Evolutionary conservation across 2,329 filamentous ascomycete species (phyloP).

Genomic region (Epichloe elymi): DNA sequence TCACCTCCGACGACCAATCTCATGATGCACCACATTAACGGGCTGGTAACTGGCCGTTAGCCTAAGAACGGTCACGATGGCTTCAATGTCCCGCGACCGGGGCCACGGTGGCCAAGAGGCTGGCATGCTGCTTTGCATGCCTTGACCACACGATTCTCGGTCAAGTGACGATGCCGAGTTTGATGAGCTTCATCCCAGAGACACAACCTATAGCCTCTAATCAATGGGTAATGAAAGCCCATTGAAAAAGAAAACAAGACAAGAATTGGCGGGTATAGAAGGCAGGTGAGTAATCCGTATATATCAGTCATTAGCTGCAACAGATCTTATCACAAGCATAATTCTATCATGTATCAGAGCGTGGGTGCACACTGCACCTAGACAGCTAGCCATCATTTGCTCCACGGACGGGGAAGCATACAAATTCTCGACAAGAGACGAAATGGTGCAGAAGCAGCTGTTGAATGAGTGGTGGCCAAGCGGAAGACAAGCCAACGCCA

Average conservation of each 20-base stretch:
- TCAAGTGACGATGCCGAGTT: slow-evolving; percentile 6
- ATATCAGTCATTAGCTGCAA: not conserved
- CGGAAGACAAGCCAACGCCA: not conserved
- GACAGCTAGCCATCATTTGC: not conserved
- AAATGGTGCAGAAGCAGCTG: not conserved
- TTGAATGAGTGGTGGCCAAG: not conserved
- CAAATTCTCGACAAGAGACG: not conserved
- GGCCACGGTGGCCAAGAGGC: not conserved
- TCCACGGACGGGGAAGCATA: not conserved
- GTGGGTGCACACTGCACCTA: not conserved
- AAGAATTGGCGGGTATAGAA: too few relatives aligned
- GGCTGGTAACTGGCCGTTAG: slow-evolving; percentile 4
- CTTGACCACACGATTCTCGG: slow-evolving; percentile 2
- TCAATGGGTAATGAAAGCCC: not conserved
- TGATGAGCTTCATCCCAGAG: slow-evolving; percentile 3
- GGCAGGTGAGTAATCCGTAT: too few relatives aligned
- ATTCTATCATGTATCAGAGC: not conserved
- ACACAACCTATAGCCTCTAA: not conserved
- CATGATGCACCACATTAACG: slow-evolving; percentile 1
- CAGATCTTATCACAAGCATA: not conserved
- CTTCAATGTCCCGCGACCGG: slow-evolving; percentile 7
- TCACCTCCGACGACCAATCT: slow-evolving; percentile 1
- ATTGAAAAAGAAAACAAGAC: too few relatives aligned
- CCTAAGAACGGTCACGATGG: slow-evolving; percentile 9
- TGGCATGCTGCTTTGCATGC: slow-evolving; percentile 10